Evolutionary conservation across 2,329 filamentous ascomycete species (phyloP).

Genomic region (Cytospora chrysosperma): DNA sequence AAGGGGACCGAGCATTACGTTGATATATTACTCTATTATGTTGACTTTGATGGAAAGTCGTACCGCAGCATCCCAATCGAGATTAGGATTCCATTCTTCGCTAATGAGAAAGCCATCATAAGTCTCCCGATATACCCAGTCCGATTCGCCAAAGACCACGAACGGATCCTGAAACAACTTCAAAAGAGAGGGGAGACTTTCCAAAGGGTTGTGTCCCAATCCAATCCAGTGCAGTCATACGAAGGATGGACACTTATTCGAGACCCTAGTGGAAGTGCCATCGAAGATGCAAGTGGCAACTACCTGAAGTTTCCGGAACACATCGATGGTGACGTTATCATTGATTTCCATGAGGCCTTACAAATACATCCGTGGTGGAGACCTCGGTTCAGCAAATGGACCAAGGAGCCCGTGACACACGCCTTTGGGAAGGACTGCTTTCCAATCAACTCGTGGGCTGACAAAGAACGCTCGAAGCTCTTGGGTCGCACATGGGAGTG

Average conservation of each 20-base stretch:
- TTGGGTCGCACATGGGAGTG: neutral
- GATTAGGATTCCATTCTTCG: neutral
- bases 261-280: neutral
- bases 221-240: neutral
- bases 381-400: neutral
- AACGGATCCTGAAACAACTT: neutral
- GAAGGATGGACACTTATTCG: neutral
- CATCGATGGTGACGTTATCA: conserved; percentile 12
- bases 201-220: neutral
- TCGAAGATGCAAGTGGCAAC: neutral
- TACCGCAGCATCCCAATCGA: neutral
- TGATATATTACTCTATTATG: neutral
- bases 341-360: conserved; percentile 11
- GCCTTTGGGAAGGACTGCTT: neutral
- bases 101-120: neutral
- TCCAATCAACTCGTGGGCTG: neutral
- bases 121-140: conserved; percentile 2
- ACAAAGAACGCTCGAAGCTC: neutral
- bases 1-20: neutral
- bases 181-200: neutral
- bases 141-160: neutral
- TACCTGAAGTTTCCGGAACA: neutral
- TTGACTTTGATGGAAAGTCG: conserved; percentile 11
- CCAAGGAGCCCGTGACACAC: neutral
- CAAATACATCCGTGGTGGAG: conserved; percentile 5